phyloP scores from a whole-genome alignment of 140 eudicot species.

The Anethum foeniculum region DNA sequence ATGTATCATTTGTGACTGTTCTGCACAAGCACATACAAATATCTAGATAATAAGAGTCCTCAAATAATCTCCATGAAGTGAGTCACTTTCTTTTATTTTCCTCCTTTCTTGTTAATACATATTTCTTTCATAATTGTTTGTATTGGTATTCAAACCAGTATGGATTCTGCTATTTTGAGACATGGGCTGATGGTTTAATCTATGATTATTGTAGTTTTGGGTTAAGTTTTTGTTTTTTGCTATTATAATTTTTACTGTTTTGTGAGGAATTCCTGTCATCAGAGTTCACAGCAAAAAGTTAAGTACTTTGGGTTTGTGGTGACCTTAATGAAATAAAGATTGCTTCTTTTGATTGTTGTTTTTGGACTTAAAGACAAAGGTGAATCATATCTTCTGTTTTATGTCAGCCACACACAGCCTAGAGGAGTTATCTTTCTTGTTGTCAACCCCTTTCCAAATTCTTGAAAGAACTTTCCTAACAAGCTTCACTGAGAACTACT shows the following conservation, averaged over 20 bases:
- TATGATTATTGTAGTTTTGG: neutral
- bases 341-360: conserved; percentile 5
- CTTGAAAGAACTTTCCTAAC: neutral
- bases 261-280: neutral
- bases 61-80: conserved; percentile 11
- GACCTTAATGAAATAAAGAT: neutral
- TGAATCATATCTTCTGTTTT: conserved; percentile 1
- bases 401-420: conserved; percentile 11
- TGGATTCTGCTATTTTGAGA: neutral
- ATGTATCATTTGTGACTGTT: neutral
- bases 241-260: neutral
- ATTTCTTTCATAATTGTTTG: neutral
- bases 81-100: conserved; percentile 7
- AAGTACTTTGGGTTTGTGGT: conserved; percentile 1
- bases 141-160: conserved; percentile 8
- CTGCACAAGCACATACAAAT: neutral
- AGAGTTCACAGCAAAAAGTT: neutral
- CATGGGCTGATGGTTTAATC: neutral
- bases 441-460: neutral
- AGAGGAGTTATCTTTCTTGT: neutral
- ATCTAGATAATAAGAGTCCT: conserved; percentile 9
- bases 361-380: conserved; percentile 1
- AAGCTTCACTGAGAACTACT: neutral
- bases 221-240: neutral
- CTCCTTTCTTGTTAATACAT: neutral